phyloP scores from a whole-genome alignment of 805 yeast species.

The Candida saitoana region DNA sequence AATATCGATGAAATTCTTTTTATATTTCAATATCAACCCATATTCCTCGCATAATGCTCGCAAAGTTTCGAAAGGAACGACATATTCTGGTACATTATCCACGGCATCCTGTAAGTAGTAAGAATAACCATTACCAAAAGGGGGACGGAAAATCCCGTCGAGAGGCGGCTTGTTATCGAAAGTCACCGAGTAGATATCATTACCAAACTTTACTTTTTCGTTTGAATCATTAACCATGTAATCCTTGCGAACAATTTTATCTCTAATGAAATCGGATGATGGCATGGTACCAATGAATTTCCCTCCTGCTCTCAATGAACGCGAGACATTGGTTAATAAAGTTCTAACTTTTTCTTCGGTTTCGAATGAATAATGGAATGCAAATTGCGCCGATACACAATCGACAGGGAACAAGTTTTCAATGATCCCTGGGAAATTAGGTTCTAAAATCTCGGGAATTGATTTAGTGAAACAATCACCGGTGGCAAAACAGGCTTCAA shows the following conservation, averaged over 20 bases:
- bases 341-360: constrained; percentile 73
- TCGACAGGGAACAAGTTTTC: constrained; percentile 79
- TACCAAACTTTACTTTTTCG: constrained; percentile 67
- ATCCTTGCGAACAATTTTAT: constrained; percentile 52
- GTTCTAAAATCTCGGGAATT: constrained; percentile 60
- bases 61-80: constrained; percentile 88
- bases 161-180: constrained; percentile 78
- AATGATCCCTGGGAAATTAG: constrained; percentile 54
- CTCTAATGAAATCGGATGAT: constrained; percentile 75
- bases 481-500: constrained; percentile 79
- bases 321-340: constrained; percentile 69
- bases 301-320: constrained; percentile 78
- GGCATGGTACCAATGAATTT: constrained; percentile 92
- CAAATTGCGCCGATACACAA: constrained; percentile 84
- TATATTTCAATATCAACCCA: constrained; percentile 66
- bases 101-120: constrained; percentile 89
- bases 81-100: constrained; percentile 93
- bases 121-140: constrained; percentile 80
- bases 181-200: constrained; percentile 73
- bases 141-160: constrained; percentile 66
- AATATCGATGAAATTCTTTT: constrained; percentile 75
- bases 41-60: constrained; percentile 81
- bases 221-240: constrained; percentile 32
- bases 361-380: constrained; percentile 92
- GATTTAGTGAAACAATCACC: constrained; percentile 85